Evolutionary conservation across 257 asterid genomes (phyloP).

Genomic region (Nicotiana tomentosiformis): DNA sequence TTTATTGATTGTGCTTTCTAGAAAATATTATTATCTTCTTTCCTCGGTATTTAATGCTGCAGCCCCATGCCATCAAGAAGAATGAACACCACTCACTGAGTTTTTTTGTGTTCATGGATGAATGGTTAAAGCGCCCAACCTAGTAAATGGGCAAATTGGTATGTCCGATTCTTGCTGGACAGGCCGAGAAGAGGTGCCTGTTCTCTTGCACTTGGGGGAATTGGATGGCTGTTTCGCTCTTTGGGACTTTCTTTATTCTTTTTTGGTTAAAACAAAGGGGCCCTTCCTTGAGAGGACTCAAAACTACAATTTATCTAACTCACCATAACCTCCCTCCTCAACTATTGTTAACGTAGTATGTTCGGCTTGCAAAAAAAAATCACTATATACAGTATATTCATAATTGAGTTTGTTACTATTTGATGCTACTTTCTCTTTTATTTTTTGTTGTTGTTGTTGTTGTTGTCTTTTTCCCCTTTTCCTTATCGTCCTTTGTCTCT

Average conservation of each 20-base stretch:
- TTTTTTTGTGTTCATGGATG: background rate
- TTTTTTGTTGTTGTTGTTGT: too few relatives aligned
- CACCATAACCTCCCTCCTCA: background rate
- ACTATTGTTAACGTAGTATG: background rate
- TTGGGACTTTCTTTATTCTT: background rate
- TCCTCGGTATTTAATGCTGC: background rate
- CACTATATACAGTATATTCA: background rate
- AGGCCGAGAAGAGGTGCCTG: background rate
- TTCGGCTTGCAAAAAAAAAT: background rate
- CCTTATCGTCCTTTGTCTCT: too few relatives aligned
- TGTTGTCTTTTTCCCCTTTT: too few relatives aligned
- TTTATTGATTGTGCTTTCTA: background rate
- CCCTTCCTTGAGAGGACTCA: background rate
- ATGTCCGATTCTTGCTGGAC: background rate
- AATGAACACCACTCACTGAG: background rate
- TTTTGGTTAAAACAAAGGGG: background rate
- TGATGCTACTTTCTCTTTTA: too few relatives aligned
- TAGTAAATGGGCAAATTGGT: background rate
- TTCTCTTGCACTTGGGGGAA: background rate
- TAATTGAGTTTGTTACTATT: too few relatives aligned
- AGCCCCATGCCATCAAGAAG: background rate
- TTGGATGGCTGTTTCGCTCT: background rate
- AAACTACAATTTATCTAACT: background rate
- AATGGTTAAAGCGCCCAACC: background rate
- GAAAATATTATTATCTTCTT: background rate